Percentiles rank a stretch among this genome's conserved stretches.
phyloP scores from a whole-genome alignment of 257 asterid species.

The Cordia subcordata region DNA sequence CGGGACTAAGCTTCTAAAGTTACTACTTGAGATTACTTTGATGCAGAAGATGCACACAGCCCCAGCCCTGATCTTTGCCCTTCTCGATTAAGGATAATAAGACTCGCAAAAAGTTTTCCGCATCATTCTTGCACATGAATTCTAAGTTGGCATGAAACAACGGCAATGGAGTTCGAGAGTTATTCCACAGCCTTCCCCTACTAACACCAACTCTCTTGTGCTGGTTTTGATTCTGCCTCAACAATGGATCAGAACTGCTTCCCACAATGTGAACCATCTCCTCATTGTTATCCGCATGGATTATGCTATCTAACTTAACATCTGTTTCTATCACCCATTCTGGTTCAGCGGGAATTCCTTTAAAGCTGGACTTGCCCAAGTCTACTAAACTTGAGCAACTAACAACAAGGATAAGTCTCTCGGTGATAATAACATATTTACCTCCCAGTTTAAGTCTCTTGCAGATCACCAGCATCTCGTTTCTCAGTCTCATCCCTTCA shows the following conservation, averaged over 20 bases:
- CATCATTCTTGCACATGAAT: conserved; percentile 42
- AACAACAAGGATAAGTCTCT: conserved; percentile 55
- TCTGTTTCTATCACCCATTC: conserved; percentile 61
- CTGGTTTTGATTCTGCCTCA: conserved; percentile 39
- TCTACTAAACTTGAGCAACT: conserved; percentile 58
- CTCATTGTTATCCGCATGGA: conserved; percentile 65
- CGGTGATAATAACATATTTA: conserved; percentile 53
- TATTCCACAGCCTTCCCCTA: conserved; percentile 40
- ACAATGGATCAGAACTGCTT: conserved; percentile 52
- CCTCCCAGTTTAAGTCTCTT: conserved; percentile 69
- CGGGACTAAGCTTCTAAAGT: too few species aligned
- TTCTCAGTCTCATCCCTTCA: conserved; percentile 33
- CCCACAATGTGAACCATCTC: conserved; percentile 81
- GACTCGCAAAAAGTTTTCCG: conserved; percentile 55
- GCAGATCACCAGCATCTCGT: conserved; percentile 56
- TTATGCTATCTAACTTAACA: conserved; percentile 64
- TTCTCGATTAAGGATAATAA: conserved; percentile 49
- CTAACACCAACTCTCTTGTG: conserved; percentile 32
- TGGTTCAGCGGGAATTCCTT: conserved; percentile 78
- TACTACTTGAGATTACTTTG: conserved; percentile 53
- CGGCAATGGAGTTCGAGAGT: conserved; percentile 49
- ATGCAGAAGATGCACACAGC: conserved; percentile 49
- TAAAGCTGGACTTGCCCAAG: conserved; percentile 52
- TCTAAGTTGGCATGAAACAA: conserved; percentile 61
- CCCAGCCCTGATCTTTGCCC: conserved; percentile 67